Base-by-base conservation (phyloP, 2,329 filamentous ascomycete genomes). In the Myriosclerotinia duriaeana region DNA sequence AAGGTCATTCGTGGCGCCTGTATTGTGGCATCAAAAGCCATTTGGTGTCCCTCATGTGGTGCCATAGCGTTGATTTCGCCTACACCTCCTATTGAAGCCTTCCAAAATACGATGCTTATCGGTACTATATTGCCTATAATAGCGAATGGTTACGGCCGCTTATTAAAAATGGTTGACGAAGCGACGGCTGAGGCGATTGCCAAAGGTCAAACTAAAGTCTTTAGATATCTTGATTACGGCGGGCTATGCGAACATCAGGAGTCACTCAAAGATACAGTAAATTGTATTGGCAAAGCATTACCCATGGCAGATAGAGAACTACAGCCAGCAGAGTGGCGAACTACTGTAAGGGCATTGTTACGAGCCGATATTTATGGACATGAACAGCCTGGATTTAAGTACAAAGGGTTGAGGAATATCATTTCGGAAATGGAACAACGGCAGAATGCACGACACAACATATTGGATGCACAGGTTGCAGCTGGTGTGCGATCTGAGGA, bases 31-130 rank as follows among this genome's bases (percentile, higher is more conserved):
- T 81, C 86, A 73, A 77, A 83, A 48, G 80, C 82, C 22, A 79
- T 86, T 60, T 78, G 80, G 64, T 88, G 86, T 72, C 73, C 78
- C 1, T 70, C 75, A 20, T 88, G 86, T 76, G 81, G 80, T 61
- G 76, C 78, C 34, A 75, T 78, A 44, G 65, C 78, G 42, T 55
- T 79, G 20, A 72, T 77, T 9, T 78, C 81, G 7, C 69, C 75
- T 40, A 74, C 77, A 0, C 77, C 79, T 1, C 78, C 80, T 30
- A 80, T 86, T 61, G 81, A 84, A 62, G 71, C 79, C 40, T 84
- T 85, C 68, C 86, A 88, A 73, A 87, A 81, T 72, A 78, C 83
- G 60, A 87, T 87, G 84, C 79, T 86, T 63, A 77, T 88, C 5
- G 84, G 81, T 8, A 82, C 85, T 2, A 79, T 88, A 40, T 77